A percentile compares a stretch with the other conserved stretches of the same genome.
Evolutionary conservation across 2,329 filamentous ascomycete genomes (phyloP).

Genomic region (Alternaria burnsii): DNA sequence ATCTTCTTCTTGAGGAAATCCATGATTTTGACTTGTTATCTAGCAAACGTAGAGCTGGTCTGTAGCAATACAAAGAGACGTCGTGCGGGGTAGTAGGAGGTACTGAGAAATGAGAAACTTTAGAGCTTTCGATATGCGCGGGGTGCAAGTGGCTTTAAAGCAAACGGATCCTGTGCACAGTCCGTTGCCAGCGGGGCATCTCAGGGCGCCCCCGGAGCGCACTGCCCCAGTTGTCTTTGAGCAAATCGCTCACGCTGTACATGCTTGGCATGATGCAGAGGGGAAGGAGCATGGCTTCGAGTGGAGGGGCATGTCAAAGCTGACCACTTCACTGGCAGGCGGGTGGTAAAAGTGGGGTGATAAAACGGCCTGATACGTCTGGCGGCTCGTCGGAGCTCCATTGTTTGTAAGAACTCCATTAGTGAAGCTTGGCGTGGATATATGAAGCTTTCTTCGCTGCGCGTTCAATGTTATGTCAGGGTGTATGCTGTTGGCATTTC

Average conservation of each 20-base stretch:
- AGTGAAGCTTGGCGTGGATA: conserved; percentile 38
- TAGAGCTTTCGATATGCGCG: conserved; percentile 11
- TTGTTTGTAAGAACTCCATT: conserved; percentile 23
- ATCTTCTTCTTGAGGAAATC: conserved; percentile 59
- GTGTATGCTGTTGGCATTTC: background rate
- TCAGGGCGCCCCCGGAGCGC: conserved; percentile 7
- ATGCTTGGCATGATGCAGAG: conserved; percentile 29
- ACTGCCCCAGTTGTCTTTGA: conserved; percentile 16
- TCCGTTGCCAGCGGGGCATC: conserved; percentile 22
- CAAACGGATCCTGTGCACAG: conserved; percentile 16
- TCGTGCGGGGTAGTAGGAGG: background rate
- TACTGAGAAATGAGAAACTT: conserved; percentile 11
- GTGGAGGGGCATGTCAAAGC: conserved; percentile 14
- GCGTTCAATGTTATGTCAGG: conserved; percentile 2
- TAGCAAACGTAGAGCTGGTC: background rate
- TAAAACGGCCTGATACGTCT: conserved; percentile 30
- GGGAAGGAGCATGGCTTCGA: conserved; percentile 19
- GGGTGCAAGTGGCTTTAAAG: conserved; percentile 30
- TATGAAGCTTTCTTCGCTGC: conserved; percentile 19
- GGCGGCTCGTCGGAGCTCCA: conserved; percentile 34
- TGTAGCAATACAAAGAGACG: background rate
- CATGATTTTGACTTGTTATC: conserved; percentile 37
- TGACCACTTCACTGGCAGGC: conserved; percentile 23
- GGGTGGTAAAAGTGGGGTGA: conserved; percentile 36
- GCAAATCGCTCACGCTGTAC: conserved; percentile 24